Evolutionary conservation across 306 rosid species (phyloP).

Genomic region (Astragalus membranaceus): DNA sequence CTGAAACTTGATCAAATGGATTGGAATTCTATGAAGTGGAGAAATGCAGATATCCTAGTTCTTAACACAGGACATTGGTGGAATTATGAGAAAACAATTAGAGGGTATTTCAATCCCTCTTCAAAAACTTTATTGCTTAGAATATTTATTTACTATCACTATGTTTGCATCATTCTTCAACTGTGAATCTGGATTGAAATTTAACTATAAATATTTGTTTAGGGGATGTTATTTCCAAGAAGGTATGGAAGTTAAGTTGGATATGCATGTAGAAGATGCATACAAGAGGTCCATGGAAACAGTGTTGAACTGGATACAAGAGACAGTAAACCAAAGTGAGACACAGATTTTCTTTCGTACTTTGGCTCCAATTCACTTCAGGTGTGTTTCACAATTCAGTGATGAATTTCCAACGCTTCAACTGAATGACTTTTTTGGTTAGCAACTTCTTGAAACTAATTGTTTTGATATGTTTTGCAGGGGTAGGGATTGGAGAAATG

Average conservation of each 20-base stretch:
- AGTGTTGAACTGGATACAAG: conserved; percentile 57
- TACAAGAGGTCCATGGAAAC: conserved; percentile 57
- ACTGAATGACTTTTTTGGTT: no score
- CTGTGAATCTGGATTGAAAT: not conserved
- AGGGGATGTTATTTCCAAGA: conserved; percentile 91
- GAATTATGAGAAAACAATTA: conserved; percentile 83
- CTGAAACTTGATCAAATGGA: conserved; percentile 77
- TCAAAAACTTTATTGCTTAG: no score
- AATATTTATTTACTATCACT: no score
- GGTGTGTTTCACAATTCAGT: conserved; percentile 36
- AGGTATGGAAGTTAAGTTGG: conserved; percentile 56
- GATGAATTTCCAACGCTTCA: no score
- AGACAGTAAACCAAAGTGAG: conserved; percentile 39
- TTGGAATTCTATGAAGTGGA: conserved; percentile 73
- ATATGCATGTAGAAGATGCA: conserved; percentile 65
- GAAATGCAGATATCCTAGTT: conserved; percentile 67
- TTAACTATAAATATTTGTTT: conserved; percentile 5
- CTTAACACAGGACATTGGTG: conserved; percentile 97
- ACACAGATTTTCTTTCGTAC: conserved; percentile 73
- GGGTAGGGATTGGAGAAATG: conserved; percentile 85
- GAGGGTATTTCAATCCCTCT: conserved; percentile 75
- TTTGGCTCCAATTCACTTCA: conserved; percentile 82
- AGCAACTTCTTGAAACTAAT: not conserved
- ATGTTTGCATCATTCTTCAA: not conserved
- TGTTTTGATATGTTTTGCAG: conserved; percentile 31